phyloP scores from a whole-genome alignment of 2,329 filamentous ascomycete genomes.

The Microsporum canis region DNA sequence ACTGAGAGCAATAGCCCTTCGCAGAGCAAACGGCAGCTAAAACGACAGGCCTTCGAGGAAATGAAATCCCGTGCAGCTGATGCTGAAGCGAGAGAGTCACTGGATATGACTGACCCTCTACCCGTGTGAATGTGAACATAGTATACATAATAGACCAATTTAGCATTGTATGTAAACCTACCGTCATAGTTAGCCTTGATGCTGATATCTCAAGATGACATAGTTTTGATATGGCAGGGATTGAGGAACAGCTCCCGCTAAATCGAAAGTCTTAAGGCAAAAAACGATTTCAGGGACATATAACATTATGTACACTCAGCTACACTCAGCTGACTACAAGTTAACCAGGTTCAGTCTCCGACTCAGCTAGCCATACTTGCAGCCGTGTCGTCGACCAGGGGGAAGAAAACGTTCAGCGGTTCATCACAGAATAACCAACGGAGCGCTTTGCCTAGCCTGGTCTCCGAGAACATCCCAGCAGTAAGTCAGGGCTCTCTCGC shows the following conservation, averaged over 20 bases:
- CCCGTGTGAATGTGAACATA: neutral
- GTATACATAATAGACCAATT: neutral
- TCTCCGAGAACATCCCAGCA: neutral
- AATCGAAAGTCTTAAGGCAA: neutral
- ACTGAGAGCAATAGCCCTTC: constrained; percentile 17
- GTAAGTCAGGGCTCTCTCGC: neutral
- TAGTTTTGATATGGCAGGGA: too few relatives aligned
- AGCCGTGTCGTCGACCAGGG: neutral
- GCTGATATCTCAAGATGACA: neutral
- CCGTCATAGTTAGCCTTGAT: neutral
- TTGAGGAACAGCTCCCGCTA: neutral
- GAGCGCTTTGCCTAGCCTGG: neutral
- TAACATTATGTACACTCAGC: neutral
- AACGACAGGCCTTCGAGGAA: constrained; percentile 37
- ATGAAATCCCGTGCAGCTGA: neutral
- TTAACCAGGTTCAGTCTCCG: neutral
- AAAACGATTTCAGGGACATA: neutral
- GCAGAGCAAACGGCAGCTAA: constrained; percentile 32
- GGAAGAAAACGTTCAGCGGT: neutral
- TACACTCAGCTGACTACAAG: neutral
- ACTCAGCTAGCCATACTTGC: neutral
- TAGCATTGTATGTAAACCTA: neutral
- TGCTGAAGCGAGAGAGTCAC: neutral
- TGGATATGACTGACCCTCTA: too few relatives aligned
- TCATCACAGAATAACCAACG: neutral